Evolutionary conservation across 768 basidiomycete genomes (phyloP).

Genomic region (Termitomyces heimii): DNA sequence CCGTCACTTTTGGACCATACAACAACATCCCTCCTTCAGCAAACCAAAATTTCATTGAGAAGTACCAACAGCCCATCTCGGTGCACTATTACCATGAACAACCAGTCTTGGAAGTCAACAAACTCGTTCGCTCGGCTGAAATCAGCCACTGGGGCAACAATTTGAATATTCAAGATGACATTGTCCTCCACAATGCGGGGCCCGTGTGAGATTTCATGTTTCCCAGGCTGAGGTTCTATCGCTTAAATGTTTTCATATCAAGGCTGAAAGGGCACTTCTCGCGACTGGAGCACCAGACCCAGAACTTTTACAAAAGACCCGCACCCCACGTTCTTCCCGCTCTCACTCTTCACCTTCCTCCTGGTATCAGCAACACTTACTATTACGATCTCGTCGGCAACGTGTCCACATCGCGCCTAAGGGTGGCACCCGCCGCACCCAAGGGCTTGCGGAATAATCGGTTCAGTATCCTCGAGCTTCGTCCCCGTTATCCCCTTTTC

Average conservation of each 20-base stretch:
- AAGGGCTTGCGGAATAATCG: slow-evolving; percentile 47
- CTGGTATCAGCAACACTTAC: slow-evolving; percentile 78
- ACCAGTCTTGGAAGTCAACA: slow-evolving; percentile 72
- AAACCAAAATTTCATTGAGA: slow-evolving; percentile 45
- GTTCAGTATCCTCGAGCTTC: slow-evolving; percentile 71
- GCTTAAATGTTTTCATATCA: slow-evolving; percentile 1
- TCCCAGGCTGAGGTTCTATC: neutral
- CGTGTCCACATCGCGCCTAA: slow-evolving; percentile 89
- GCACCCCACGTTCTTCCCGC: slow-evolving; percentile 66
- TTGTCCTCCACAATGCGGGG: slow-evolving; percentile 83
- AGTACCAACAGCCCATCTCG: slow-evolving; percentile 57
- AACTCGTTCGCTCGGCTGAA: slow-evolving; percentile 73
- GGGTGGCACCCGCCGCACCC: slow-evolving; percentile 57
- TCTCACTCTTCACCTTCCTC: slow-evolving; percentile 74
- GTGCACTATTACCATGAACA: slow-evolving; percentile 83
- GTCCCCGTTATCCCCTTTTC: slow-evolving; percentile 86
- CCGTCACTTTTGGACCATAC: slow-evolving; percentile 88
- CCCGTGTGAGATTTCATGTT: slow-evolving; percentile 58
- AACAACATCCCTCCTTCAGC: slow-evolving; percentile 65
- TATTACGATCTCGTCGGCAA: slow-evolving; percentile 93
- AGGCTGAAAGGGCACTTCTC: slow-evolving; percentile 97
- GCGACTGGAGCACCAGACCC: slow-evolving; percentile 80
- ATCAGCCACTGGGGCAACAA: slow-evolving; percentile 98
- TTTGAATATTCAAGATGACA: slow-evolving; percentile 87
- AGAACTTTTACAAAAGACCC: slow-evolving; percentile 62